A percentile compares a stretch with the other conserved stretches of the same genome.
Conservation (phyloP, 495 filamentous ascomycete species). For the Annulohypoxylon nitens region DNA sequence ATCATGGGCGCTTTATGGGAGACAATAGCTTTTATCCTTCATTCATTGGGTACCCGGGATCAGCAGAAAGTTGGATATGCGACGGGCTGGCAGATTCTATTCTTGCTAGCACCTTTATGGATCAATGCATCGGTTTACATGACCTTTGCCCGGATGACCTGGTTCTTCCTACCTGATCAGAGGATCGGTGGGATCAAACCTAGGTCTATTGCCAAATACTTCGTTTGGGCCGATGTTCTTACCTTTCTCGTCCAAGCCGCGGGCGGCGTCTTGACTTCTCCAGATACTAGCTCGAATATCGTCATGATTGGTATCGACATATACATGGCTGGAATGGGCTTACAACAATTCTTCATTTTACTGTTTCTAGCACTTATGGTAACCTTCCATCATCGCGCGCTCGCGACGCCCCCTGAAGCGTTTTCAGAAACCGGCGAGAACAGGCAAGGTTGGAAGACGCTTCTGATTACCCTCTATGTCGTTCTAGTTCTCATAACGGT, state of each 20-base stretch:
- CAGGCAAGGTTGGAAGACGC: conserved; percentile 54
- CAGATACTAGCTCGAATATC: conserved; percentile 30
- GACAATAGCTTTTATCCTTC: conserved; percentile 53
- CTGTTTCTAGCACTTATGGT: conserved; percentile 63
- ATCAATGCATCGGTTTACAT: conserved; percentile 79
- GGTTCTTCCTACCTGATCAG: conserved; percentile 66
- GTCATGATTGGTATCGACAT: conserved; percentile 64
- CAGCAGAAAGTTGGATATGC: conserved; percentile 54
- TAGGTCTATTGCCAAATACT: conserved; percentile 64
- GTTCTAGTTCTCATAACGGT: conserved; percentile 66
- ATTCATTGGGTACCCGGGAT: conserved; percentile 54
- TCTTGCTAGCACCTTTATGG: conserved; percentile 65
- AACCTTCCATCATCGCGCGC: conserved; percentile 61
- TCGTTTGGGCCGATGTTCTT: conserved; percentile 73
- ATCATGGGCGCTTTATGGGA: conserved; percentile 61
- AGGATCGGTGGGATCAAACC: conserved; percentile 65
- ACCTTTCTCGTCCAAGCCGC: conserved; percentile 72
- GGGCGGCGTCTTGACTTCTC: conserved; percentile 63
- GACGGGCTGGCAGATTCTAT: conserved; percentile 51
- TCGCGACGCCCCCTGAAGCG: conserved; percentile 11
- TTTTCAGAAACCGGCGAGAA: conserved; percentile 2
- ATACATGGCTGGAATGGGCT: conserved; percentile 71
- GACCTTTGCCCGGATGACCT: conserved; percentile 73
- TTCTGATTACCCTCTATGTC: conserved; percentile 66
- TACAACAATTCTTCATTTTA: conserved; percentile 72